Base-by-base conservation (phyloP, 2,329 filamentous ascomycete species). In the Curvularia verruculosa region DNA sequence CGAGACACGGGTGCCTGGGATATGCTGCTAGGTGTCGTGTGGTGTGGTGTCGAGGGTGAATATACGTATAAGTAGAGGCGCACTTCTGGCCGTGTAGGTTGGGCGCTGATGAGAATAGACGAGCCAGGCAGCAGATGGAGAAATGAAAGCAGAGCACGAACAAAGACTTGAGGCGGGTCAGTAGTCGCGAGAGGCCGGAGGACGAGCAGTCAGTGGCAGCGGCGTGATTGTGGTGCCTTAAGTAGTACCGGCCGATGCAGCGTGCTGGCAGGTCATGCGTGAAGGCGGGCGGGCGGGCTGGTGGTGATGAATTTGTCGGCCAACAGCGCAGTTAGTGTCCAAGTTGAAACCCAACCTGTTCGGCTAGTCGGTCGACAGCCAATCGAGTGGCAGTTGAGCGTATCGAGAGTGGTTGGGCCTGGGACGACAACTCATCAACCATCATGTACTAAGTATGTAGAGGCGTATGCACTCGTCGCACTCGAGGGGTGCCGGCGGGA, bases 231-330 rank as follows among this genome's bases (percentile, higher is more conserved):
- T 58, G 61, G 59, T 65, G 58, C 54, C 63, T 72, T 72, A 73
- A 68, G 69, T 75, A 73, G 69, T 75, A 72, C 56, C 53, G 62
- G 49, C 46, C 24, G 54, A 51, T 59, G 58, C 63, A 68, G 64
- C 65, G 68, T 43, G 61, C 49, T 58, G 57, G 58, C 49, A 62
- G 72, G 73, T 76, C 73, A 76, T 74, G 73, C 59, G 73, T 68
- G 70, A 72, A 70, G 68, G 70, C 72, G 72, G 68, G 70, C 72
- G 72, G 68, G 69, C 72, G 72, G 71, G 71, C 71, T 73, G 70
- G 67, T 62, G 68, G 45, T 64, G 54, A 64, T 60, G 58, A 58
- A 60, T 64, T 71, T 64, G 65, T 68, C 63, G 65, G 65, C 66
- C 64, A 62, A 62, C 66, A 44, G 62, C 56, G 67, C 71, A 74